Percentiles rank a stretch among this genome's conserved stretches.
phyloP scores from a whole-genome alignment of 2,329 filamentous ascomycete genomes.

The Pestalotiopsis sp. region DNA sequence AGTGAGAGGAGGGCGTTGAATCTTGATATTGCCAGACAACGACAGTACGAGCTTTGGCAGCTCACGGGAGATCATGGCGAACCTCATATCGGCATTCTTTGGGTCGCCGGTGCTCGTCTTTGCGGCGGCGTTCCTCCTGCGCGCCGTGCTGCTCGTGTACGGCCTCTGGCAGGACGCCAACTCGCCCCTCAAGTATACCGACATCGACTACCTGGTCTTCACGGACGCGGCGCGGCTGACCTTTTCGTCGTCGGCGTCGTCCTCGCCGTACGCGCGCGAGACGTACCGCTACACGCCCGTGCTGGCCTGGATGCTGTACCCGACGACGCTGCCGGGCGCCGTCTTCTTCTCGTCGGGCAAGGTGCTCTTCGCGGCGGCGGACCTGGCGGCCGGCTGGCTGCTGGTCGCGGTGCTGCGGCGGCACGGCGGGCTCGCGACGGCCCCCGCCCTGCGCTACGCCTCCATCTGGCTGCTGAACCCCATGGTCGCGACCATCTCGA shows the following conservation, averaged over 20 bases:
- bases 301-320: conserved; percentile 86
- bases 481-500: conserved; percentile 97
- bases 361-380: conserved; percentile 79
- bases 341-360: conserved; percentile 85
- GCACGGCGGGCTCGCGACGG: conserved; percentile 47
- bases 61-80: conserved; percentile 23
- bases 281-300: conserved; percentile 98
- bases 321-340: conserved; percentile 58
- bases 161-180: conserved; percentile 91
- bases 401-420: conserved; percentile 40
- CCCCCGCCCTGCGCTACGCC: conserved; percentile 73
- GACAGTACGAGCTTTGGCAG: neutral
- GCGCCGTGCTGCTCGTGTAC: conserved; percentile 77
- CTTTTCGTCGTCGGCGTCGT: conserved; percentile 19
- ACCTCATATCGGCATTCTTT: conserved; percentile 35
- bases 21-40: neutral
- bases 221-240: conserved; percentile 85
- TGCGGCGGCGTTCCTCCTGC: conserved; percentile 63
- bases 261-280: conserved; percentile 82
- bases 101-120: conserved; percentile 54
- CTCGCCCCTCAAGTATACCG: conserved; percentile 94
- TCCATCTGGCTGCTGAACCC: conserved; percentile 94
- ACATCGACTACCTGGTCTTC: conserved; percentile 98
- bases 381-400: conserved; percentile 80
- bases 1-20: neutral